These are phyloP conservation scores for Podospora fimiseda DNA, from an alignment of 495 filamentous ascomycete species.

Conservation along the genomic window DNA sequence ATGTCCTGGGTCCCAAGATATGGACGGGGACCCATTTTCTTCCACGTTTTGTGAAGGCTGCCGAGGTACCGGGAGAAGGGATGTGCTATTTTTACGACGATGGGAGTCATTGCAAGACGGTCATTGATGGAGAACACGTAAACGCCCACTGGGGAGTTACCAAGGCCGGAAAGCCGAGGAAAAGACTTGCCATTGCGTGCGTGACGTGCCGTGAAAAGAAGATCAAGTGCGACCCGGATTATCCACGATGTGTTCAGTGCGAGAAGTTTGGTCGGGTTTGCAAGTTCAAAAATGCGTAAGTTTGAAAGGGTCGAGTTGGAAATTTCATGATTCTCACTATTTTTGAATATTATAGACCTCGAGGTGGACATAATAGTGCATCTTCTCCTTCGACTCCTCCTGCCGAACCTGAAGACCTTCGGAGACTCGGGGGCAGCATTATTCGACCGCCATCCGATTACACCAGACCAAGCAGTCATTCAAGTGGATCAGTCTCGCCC, in stretches of 20 bases:
- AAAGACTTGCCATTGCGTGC: conserved; percentile 82
- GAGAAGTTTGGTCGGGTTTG: conserved; percentile 81
- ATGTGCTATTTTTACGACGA: conserved; percentile 85
- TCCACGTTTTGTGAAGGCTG: conserved; percentile 51
- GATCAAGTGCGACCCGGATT: conserved; percentile 89
- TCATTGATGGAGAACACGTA: conserved; percentile 78
- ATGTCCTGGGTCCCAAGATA: conserved; percentile 53
- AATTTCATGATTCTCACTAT: neutral
- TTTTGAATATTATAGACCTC: conserved; percentile 31
- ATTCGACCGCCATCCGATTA: conserved; percentile 25
- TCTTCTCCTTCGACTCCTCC: conserved; percentile 44
- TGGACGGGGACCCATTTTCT: conserved; percentile 56
- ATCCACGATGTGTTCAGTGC: conserved; percentile 80
- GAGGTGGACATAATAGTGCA: conserved; percentile 44
- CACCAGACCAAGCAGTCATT: conserved; percentile 30
- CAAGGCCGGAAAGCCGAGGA: conserved; percentile 86
- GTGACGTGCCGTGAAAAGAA: conserved; percentile 92
- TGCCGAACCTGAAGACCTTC: conserved; percentile 38
- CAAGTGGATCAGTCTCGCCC: conserved; percentile 37
- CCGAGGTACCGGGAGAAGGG: conserved; percentile 69
- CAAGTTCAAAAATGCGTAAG: conserved; percentile 84
- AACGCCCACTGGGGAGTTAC: conserved; percentile 92
- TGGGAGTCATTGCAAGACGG: conserved; percentile 72
- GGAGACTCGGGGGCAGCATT: conserved; percentile 22
- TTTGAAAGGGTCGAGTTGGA: conserved; percentile 12